Evolutionary conservation across 345 rosid genomes (phyloP).

Genomic region (Isatis tinctoria): DNA sequence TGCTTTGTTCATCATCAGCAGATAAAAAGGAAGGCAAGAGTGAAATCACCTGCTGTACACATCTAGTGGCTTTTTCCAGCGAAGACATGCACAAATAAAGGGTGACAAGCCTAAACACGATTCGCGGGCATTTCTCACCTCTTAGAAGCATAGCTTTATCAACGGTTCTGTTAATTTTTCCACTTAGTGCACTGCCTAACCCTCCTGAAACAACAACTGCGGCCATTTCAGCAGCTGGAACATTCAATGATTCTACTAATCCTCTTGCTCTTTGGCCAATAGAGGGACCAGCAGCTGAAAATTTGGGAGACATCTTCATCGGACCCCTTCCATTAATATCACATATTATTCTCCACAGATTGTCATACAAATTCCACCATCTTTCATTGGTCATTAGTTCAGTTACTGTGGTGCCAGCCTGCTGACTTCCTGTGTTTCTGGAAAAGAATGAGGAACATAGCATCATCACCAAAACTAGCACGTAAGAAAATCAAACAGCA

Average conservation of each 20-base stretch:
- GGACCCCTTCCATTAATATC: conserved; percentile 87
- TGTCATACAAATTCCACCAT: conserved; percentile 90
- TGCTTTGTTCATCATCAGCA: conserved; percentile 89
- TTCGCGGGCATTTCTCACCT: conserved; percentile 90
- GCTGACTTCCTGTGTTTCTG: conserved; percentile 44
- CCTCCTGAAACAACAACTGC: conserved; percentile 98
- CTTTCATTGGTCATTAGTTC: conserved; percentile 46
- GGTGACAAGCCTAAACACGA: conserved; percentile 76
- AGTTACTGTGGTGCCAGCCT: conserved; percentile 38
- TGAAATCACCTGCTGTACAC: conserved; percentile 77
- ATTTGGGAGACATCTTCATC: conserved; percentile 55
- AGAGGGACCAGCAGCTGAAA: conserved; percentile 61
- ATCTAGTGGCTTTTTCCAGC: conserved; percentile 78
- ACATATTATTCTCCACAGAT: conserved; percentile 74
- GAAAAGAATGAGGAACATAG: conserved; percentile 13
- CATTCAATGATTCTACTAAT: conserved; percentile 87
- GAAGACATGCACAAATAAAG: conserved; percentile 79
- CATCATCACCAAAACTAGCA: conserved; percentile 13
- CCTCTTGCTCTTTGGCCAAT: conserved; percentile 97
- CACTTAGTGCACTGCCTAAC: conserved; percentile 81
- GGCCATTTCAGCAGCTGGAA: conserved; percentile 99
- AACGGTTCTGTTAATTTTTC: conserved; percentile 64
- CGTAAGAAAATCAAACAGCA: not conserved
- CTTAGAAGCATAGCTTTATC: conserved; percentile 96
- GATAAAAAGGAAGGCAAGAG: conserved; percentile 74